Evolutionary conservation across 768 basidiomycete genomes (phyloP).

Genomic region (Chalciporus sphaerocephalus): DNA sequence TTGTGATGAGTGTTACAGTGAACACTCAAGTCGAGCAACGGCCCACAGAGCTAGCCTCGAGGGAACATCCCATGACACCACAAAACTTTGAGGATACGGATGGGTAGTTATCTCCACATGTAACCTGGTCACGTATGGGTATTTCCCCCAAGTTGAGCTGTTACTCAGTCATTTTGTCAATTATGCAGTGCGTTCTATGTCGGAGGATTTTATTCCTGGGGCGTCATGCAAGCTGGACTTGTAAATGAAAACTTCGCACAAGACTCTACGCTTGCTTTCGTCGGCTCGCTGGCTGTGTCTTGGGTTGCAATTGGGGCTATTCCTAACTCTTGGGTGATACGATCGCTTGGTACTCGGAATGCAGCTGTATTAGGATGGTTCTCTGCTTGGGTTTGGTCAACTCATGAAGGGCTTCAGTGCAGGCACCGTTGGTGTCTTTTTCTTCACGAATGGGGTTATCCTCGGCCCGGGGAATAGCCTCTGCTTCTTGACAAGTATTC

Average conservation of each 20-base stretch:
- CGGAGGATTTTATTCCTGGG: constrained; percentile 30
- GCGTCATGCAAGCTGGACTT: constrained; percentile 28
- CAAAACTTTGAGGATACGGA: constrained; percentile 26
- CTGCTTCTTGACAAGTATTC: constrained; percentile 20
- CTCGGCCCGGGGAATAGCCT: constrained; percentile 28
- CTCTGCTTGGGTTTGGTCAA: constrained; percentile 27
- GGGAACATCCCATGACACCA: neutral
- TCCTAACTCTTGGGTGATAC: constrained; percentile 29
- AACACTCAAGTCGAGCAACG: neutral
- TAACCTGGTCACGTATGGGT: constrained; percentile 24
- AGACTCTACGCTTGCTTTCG: constrained; percentile 28
- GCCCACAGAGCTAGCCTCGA: neutral
- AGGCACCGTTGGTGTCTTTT: constrained; percentile 21
- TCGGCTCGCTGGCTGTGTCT: constrained; percentile 30
- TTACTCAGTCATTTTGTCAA: neutral
- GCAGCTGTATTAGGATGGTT: constrained; percentile 27
- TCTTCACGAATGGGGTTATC: constrained; percentile 29
- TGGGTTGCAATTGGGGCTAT: constrained; percentile 29
- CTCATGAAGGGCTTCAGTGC: constrained; percentile 25
- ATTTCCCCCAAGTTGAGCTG: neutral
- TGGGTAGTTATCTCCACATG: constrained; percentile 32
- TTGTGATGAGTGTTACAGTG: neutral
- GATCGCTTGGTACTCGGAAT: constrained; percentile 27
- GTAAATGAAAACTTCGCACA: constrained; percentile 24
- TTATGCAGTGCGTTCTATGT: constrained; percentile 23